These are phyloP conservation scores for Grammothele lineata DNA, from an alignment of 768 basidiomycete species.

Conservation along the genomic window DNA sequence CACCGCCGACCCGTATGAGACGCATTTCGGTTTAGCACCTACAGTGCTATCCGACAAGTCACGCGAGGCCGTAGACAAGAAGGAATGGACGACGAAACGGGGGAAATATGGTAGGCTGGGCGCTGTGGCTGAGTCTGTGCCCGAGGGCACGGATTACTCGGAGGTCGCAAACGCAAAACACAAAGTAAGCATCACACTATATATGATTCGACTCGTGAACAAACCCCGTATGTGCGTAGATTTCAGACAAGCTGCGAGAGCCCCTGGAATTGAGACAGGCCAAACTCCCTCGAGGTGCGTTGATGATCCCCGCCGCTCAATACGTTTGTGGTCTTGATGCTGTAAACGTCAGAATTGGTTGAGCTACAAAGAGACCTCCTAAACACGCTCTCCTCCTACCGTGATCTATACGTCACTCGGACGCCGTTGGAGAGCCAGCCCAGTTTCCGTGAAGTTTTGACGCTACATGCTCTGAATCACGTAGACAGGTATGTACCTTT, in stretches of 20 bases:
- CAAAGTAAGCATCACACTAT: slow-evolving; percentile 3
- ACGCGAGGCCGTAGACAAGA: slow-evolving; percentile 48
- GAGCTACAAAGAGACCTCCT: slow-evolving; percentile 65
- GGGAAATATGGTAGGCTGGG: slow-evolving; percentile 58
- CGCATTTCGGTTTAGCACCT: slow-evolving; percentile 67
- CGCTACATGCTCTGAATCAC: slow-evolving; percentile 86
- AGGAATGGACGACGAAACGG: slow-evolving; percentile 51
- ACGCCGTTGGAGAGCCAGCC: slow-evolving; percentile 62
- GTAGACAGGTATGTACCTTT: slow-evolving; percentile 66
- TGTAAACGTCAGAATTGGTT: slow-evolving; percentile 16
- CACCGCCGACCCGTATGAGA: slow-evolving; percentile 53
- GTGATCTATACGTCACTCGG: slow-evolving; percentile 74
- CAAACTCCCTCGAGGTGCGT: slow-evolving; percentile 49
- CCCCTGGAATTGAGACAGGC: slow-evolving; percentile 53
- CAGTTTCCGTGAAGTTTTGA: slow-evolving; percentile 59
- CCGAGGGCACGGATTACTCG: slow-evolving; percentile 32
- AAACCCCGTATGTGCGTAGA: too few relatives aligned
- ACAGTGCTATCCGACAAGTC: slow-evolving; percentile 44
- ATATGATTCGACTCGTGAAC: too few relatives aligned
- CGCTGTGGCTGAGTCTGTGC: slow-evolving; percentile 43
- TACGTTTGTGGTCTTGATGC: too few relatives aligned
- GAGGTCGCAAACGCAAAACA: not conserved
- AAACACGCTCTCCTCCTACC: slow-evolving; percentile 59
- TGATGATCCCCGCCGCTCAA: too few relatives aligned
- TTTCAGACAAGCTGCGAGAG: slow-evolving; percentile 50